Evolutionary conservation across 139 green algal species (phyloP).

Genomic region (Chlorella ohadii): DNA sequence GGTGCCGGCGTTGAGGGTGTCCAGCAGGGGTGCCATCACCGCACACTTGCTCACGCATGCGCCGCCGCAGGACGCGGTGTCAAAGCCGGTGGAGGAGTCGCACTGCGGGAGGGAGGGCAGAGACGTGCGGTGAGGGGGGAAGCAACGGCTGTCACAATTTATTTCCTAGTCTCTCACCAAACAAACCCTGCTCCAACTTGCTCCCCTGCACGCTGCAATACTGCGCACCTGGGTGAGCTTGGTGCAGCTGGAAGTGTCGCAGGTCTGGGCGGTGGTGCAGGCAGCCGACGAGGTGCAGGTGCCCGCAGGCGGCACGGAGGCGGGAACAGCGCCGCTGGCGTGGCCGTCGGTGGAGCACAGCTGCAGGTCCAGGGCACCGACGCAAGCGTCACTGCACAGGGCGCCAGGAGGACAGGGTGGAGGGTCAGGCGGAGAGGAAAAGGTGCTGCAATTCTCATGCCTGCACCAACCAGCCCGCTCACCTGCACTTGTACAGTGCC

Average conservation of each 20-base stretch:
- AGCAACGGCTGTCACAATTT: too few relatives aligned
- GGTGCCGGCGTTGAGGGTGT: constrained; percentile 1
- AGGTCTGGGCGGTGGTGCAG: background rate
- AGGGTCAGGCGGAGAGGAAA: too few relatives aligned
- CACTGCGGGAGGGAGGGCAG: background rate
- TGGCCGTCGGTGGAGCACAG: background rate
- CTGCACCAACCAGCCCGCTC: background rate
- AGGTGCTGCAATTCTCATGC: too few relatives aligned
- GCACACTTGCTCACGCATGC: background rate
- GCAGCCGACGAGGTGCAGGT: background rate
- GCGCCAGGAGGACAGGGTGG: too few relatives aligned
- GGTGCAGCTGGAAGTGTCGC: background rate
- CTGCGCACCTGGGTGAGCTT: background rate
- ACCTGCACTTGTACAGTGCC: constrained; percentile 1
- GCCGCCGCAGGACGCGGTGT: background rate
- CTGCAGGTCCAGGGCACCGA: background rate
- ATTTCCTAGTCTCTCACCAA: too few relatives aligned
- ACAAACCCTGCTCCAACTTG: too few relatives aligned
- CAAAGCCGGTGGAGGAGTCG: background rate
- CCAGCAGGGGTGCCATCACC: background rate
- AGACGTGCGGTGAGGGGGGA: background rate
- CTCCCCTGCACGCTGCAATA: too few relatives aligned
- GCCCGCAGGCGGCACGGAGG: background rate
- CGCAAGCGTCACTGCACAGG: constrained; percentile 1
- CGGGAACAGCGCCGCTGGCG: background rate